Evolutionary conservation across 495 filamentous ascomycete species (phyloP).

Genomic region (Xylaria telfairii): DNA sequence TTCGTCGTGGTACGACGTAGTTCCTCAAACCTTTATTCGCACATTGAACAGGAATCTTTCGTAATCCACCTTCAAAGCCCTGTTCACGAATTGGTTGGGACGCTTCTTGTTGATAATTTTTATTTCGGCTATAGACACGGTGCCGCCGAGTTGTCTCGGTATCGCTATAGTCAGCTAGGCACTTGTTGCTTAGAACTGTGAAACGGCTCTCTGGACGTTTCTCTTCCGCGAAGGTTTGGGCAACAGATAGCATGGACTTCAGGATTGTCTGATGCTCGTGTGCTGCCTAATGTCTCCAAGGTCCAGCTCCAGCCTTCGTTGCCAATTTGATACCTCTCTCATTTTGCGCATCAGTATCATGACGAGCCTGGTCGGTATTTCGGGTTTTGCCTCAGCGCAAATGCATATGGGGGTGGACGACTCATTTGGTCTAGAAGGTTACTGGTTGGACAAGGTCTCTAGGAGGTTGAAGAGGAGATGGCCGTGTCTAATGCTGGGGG

Average conservation of each 20-base stretch:
- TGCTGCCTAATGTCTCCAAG: constrained; percentile 17
- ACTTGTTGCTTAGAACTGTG: constrained; percentile 3
- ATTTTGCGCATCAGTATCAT: constrained; percentile 31
- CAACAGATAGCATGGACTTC: constrained; percentile 4
- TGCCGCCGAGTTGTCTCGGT: constrained; percentile 1
- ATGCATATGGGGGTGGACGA: constrained; percentile 14
- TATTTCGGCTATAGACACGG: constrained; percentile 25
- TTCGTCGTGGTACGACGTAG: constrained; percentile 26
- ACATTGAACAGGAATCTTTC: background rate
- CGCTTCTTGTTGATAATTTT: constrained; percentile 29
- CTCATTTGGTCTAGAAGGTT: constrained; percentile 26
- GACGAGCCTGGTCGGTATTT: constrained; percentile 40
- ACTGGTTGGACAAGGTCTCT: constrained; percentile 25
- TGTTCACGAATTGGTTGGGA: constrained; percentile 4
- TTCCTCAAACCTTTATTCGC: background rate
- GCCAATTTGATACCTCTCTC: constrained; percentile 38
- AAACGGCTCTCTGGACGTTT: constrained; percentile 6
- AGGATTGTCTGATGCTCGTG: constrained; percentile 22
- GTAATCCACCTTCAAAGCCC: background rate
- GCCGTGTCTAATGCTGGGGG: constrained; percentile 2
- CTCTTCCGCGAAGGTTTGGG: constrained; percentile 7
- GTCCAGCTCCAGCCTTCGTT: constrained; percentile 24
- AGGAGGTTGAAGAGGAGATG: constrained; percentile 3
- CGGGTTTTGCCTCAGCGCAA: constrained; percentile 15
- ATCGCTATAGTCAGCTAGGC: constrained; percentile 1